Conservation (phyloP, 345 rosid genomes). For the Linum tenue region DNA sequence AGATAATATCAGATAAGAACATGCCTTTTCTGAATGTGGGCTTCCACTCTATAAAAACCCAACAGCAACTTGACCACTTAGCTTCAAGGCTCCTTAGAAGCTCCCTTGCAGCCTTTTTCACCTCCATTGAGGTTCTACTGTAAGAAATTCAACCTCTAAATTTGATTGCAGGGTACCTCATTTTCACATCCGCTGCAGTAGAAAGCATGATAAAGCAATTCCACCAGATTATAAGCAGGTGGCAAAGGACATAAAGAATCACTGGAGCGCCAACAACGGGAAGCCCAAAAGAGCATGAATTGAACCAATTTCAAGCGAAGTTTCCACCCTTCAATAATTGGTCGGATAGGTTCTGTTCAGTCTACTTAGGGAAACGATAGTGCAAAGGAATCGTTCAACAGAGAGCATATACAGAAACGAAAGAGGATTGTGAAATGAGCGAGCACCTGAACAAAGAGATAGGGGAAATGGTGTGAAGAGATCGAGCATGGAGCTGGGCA, state of each 20-base stretch:
- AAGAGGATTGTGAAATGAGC: neutral
- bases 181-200: slow-evolving; percentile 26
- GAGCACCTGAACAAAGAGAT: slow-evolving; percentile 32
- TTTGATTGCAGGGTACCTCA: slow-evolving; percentile 46
- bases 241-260: no score
- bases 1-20: neutral
- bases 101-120: slow-evolving; percentile 46
- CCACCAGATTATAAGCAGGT: neutral
- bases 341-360: neutral
- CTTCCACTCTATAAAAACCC: slow-evolving; percentile 83
- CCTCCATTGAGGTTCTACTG: slow-evolving; percentile 42
- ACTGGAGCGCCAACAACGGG: neutral
- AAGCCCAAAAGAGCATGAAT: neutral
- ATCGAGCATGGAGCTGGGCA: slow-evolving; percentile 46
- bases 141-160: slow-evolving; percentile 58
- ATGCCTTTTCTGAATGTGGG: slow-evolving; percentile 55
- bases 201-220: neutral
- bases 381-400: neutral
- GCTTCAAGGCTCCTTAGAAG: slow-evolving; percentile 39
- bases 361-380: no score
- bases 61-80: slow-evolving; percentile 27
- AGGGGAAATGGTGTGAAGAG: slow-evolving; percentile 24
- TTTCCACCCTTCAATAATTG: neutral
- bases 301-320: neutral
- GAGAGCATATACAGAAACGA: neutral